Conservation (phyloP, 78 protist species). For the Polysphondylium violaceum region DNA sequence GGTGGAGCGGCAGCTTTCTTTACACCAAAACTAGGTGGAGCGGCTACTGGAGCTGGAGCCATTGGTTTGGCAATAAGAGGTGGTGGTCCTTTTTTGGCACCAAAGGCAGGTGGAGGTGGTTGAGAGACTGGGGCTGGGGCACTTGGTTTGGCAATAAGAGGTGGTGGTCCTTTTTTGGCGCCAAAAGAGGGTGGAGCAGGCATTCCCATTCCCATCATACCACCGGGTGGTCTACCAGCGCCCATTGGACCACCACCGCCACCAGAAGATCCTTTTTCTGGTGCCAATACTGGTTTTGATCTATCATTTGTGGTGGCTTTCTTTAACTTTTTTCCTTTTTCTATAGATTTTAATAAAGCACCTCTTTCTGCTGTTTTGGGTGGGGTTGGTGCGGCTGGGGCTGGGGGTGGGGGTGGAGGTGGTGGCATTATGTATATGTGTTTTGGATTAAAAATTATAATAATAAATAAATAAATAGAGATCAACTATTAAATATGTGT, state of each 20-base stretch:
- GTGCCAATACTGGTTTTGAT: constrained; percentile 43
- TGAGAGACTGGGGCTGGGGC: not conserved
- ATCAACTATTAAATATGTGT: too few relatives aligned
- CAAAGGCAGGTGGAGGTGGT: not conserved
- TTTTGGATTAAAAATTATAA: too few relatives aligned
- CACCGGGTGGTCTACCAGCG: too few relatives aligned
- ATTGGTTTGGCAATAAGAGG: constrained; percentile 10
- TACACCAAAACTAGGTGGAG: not conserved
- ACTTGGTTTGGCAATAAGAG: not conserved
- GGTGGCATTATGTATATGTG: constrained; percentile 60
- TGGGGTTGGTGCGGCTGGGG: constrained; percentile 58
- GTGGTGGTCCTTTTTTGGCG: constrained; percentile 32
- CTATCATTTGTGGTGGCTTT: constrained; percentile 59
- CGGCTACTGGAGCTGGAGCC: not conserved
- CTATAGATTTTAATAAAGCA: constrained; percentile 65
- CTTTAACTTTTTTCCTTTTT: constrained; percentile 68
- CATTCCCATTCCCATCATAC: constrained; percentile 5
- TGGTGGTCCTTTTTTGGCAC: constrained; percentile 30
- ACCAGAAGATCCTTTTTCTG: constrained; percentile 23
- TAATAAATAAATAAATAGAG: too few relatives aligned
- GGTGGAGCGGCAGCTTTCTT: constrained; percentile 32
- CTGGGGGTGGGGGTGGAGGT: constrained; percentile 73
- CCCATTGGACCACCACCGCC: constrained; percentile 71
- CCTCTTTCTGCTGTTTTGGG: constrained; percentile 56
- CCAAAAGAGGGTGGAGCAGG: constrained; percentile 4